Percentiles rank a stretch among this genome's conserved stretches.
Conservation (phyloP, 768 basidiomycete genomes). For the Mycena pura region DNA sequence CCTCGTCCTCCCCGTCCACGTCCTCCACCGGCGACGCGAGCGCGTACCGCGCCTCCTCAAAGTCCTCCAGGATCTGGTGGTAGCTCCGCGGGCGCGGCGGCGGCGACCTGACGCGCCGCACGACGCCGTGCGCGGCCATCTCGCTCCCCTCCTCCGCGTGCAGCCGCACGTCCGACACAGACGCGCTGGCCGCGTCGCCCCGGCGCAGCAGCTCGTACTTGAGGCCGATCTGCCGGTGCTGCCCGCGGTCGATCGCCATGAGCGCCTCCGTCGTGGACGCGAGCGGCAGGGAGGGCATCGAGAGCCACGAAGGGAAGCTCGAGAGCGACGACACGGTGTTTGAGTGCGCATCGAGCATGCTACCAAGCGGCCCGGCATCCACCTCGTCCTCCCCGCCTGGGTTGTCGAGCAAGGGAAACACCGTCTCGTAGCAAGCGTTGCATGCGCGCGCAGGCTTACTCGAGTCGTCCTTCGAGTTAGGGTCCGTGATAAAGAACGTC, state of each 20-base stretch:
- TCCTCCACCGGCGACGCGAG: constrained; percentile 20
- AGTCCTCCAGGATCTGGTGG: constrained; percentile 71
- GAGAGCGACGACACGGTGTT: constrained; percentile 59
- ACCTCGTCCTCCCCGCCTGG: constrained; percentile 11
- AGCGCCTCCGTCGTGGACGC: constrained; percentile 49
- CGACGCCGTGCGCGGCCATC: too few relatives aligned
- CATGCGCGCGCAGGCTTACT: constrained; percentile 79
- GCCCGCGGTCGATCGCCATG: constrained; percentile 51
- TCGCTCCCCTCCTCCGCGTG: constrained; percentile 30
- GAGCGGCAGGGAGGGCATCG: constrained; percentile 59
- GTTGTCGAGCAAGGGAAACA: constrained; percentile 68
- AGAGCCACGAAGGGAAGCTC: constrained; percentile 60
- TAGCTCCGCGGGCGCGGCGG: constrained; percentile 66
- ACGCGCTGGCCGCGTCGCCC: constrained; percentile 16
- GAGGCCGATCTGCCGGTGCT: constrained; percentile 14
- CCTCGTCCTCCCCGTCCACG: constrained; percentile 28
- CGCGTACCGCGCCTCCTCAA: constrained; percentile 45
- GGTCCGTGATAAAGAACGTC: constrained; percentile 85
- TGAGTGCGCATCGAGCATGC: constrained; percentile 15
- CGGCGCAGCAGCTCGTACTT: constrained; percentile 33
- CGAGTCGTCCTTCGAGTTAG: constrained; percentile 48
- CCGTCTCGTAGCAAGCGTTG: constrained; percentile 84
- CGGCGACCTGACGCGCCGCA: constrained; percentile 40
- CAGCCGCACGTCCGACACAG: constrained; percentile 19
- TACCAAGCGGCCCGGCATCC: constrained; percentile 3